A percentile compares a stretch with the other conserved stretches of the same genome.
These are phyloP conservation scores for Delphinella strobiligena DNA, from an alignment of 2,329 filamentous ascomycete genomes.

Conservation along the genomic window DNA sequence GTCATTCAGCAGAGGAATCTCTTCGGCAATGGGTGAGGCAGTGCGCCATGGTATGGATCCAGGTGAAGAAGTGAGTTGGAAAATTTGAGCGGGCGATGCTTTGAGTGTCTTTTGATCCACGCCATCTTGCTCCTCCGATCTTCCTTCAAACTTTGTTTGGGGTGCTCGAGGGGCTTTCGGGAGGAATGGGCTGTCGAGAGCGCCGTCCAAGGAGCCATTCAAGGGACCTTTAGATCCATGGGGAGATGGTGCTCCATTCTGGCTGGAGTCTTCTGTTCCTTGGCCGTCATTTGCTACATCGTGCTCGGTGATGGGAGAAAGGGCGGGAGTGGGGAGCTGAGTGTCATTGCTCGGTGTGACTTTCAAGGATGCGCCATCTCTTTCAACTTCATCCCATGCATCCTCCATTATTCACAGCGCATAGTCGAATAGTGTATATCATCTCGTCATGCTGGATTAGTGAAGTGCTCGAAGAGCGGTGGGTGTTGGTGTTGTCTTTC, in stretches of 20 bases:
- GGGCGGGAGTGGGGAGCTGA: conserved; percentile 17
- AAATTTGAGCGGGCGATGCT: conserved; percentile 42
- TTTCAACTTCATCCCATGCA: not conserved
- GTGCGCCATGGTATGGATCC: conserved; percentile 40
- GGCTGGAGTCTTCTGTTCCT: no score
- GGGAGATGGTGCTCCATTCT: no score
- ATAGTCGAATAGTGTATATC: no score
- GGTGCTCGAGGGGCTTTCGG: no score
- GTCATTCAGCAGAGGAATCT: conserved; percentile 14
- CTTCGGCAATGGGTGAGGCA: conserved; percentile 25
- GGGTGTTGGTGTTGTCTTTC: no score
- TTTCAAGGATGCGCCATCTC: not conserved
- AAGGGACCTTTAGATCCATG: no score
- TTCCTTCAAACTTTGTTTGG: no score
- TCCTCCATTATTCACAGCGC: conserved; percentile 3
- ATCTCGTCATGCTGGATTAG: no score
- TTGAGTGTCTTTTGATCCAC: conserved; percentile 27
- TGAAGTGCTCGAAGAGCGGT: no score
- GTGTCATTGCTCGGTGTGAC: conserved; percentile 3
- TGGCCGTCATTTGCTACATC: conserved; percentile 4
- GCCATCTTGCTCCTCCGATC: no score
- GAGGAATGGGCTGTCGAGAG: no score
- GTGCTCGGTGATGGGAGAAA: conserved; percentile 18
- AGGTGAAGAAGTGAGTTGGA: conserved; percentile 42
- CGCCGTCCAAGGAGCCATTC: no score